These are phyloP conservation scores for Dendrobium nobile DNA, from an alignment of 106 monocot genomes.

Conservation along the genomic window DNA sequence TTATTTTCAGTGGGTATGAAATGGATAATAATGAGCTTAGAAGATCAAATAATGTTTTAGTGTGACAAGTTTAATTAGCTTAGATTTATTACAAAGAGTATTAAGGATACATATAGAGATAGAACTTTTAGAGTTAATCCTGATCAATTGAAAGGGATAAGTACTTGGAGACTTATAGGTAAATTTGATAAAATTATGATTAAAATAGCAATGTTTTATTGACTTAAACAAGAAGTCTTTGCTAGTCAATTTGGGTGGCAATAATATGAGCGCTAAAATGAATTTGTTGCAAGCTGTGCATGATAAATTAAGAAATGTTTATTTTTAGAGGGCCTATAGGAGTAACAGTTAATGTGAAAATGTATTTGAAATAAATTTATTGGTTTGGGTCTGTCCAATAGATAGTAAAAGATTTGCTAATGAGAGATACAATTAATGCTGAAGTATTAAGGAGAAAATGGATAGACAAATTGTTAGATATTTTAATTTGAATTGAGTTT, in stretches of 20 bases:
- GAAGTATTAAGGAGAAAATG: not conserved
- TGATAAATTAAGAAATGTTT: not conserved
- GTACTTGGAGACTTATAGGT: not conserved
- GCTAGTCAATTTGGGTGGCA: not conserved
- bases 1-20: not conserved
- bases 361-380: not conserved
- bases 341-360: not conserved
- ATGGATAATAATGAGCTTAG: not conserved
- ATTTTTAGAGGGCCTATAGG: not conserved
- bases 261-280: not conserved
- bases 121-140: not conserved
- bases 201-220: not conserved
- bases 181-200: not conserved
- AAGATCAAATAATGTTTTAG: not conserved
- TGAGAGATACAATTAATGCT: not conserved
- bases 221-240: not conserved
- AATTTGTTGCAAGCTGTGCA: not conserved
- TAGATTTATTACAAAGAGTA: not conserved
- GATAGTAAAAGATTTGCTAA: not conserved
- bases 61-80: not conserved
- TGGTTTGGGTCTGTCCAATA: not conserved
- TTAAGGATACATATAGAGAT: not conserved
- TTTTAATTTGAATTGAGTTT: not conserved
- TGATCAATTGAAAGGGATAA: not conserved
- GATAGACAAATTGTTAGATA: not conserved